Base-by-base conservation (phyloP, 345 rosid species). In the Hypericum androsaemum region DNA sequence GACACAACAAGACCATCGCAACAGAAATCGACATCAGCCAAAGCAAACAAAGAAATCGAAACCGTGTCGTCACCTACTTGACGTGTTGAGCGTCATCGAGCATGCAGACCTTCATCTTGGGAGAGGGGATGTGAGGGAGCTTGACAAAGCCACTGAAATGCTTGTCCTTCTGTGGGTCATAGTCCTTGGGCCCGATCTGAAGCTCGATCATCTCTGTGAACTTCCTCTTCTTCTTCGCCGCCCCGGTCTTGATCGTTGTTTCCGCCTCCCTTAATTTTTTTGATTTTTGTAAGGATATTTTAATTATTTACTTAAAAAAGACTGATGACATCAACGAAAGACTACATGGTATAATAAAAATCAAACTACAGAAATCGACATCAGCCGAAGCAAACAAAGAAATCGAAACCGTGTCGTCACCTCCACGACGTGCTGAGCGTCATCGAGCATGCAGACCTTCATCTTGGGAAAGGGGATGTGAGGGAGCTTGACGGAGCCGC, bases 61-160 rank as follows among this genome's bases (percentile, higher is more conserved):
- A 42, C 13, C 3, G 13, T 17, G 12, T 10, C n/a, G n/a, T 47
- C 32, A 51, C 54, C 54, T 51, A 40, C 39, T 51, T 40, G 12
- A 51, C 54, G 12, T 51, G 54, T 40, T 51, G 54, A 8, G 54
- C 54, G 37, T 51, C 54, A 5, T 40, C 54, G 8, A 51, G 54
- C 54, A 51, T 51, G 41, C 54, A 51, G 16, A 51, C 54, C 38
- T 51, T 51, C 54, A 51, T 51, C 54, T 51, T 51, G 41, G 54
- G 54, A n/a, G 40, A 40, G 12, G 54, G 54, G 15, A 51, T 51
- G 54, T 51, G 54, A 5, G 54, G 54, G 40, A 51, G 39, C 54
- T 37, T 51, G 32, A 51, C 54, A 3, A 40, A 51, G 16, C 54
- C 54, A n/a, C 54, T 51, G 54, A 51, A 51, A 37, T 40, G 54